Evolutionary conservation across 2,329 filamentous ascomycete species (phyloP).

Genomic region (Ilyonectria sp.): DNA sequence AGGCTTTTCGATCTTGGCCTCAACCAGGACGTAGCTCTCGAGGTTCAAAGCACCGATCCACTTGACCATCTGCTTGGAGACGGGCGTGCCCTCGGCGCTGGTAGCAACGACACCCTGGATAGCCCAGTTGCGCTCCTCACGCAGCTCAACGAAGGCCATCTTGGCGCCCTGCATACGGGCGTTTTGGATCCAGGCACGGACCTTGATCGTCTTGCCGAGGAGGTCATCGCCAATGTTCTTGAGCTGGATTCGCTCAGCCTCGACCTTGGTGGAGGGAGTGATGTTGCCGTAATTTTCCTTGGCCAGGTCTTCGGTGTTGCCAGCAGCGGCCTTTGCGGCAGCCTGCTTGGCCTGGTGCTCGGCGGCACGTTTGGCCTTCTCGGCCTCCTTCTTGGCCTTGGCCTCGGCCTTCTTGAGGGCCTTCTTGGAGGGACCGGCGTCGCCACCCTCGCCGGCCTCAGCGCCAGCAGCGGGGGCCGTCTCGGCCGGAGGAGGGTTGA

Average conservation of each 20-base stretch:
- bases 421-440: conserved; percentile 61
- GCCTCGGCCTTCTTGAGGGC: conserved; percentile 87
- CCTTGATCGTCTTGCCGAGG: conserved; percentile 79
- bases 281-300: conserved; percentile 86
- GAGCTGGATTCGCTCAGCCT: conserved; percentile 72
- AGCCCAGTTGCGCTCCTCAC: conserved; percentile 80
- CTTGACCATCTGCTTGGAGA: conserved; percentile 94
- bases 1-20: conserved; percentile 85
- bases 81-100: conserved; percentile 73
- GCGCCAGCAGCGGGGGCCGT: conserved; percentile 29
- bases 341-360: conserved; percentile 82
- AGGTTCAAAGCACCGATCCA: conserved; percentile 82
- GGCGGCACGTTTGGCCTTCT: conserved; percentile 81
- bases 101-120: conserved; percentile 86
- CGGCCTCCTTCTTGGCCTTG: conserved; percentile 90
- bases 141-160: conserved; percentile 90
- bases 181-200: conserved; percentile 90
- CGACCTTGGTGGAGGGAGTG: conserved; percentile 70
- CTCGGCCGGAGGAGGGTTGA: conserved; percentile 37
- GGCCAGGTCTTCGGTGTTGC: conserved; percentile 77
- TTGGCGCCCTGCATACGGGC: conserved; percentile 90
- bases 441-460: conserved; percentile 38
- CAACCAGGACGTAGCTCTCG: conserved; percentile 87
- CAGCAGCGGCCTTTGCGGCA: conserved; percentile 75
- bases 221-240: conserved; percentile 75